Percentiles rank a stretch among this genome's conserved stretches.
These are phyloP conservation scores for Leccinum variicolor DNA, from an alignment of 768 basidiomycete species.

Conservation along the genomic window DNA sequence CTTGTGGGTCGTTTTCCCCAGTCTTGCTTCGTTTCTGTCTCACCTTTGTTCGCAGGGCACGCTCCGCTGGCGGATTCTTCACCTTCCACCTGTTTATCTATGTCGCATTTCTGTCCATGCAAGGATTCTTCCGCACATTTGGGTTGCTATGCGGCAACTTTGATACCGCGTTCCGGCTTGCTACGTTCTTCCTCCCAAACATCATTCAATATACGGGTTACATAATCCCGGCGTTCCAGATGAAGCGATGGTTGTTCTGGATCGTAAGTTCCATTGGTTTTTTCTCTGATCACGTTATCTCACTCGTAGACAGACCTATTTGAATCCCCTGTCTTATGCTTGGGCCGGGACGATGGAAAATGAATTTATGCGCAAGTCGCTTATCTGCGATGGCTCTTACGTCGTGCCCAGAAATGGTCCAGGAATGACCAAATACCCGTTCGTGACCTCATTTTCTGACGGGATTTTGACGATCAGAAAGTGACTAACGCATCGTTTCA, in stretches of 20 bases:
- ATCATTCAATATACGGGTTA: conserved; percentile 73
- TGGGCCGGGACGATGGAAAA: conserved; percentile 83
- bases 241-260: conserved; percentile 88
- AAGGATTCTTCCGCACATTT: conserved; percentile 80
- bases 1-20: conserved; percentile 35
- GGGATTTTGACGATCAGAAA: neutral
- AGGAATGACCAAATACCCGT: conserved; percentile 60
- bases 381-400: conserved; percentile 63
- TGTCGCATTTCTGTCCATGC: conserved; percentile 65
- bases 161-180: conserved; percentile 51
- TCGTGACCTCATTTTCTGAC: conserved; percentile 22
- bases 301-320: conserved; percentile 50
- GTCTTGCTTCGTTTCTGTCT: conserved; percentile 17
- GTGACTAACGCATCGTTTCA: conserved; percentile 24
- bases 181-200: conserved; percentile 71
- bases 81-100: conserved; percentile 67
- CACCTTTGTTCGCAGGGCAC: conserved; percentile 19
- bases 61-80: conserved; percentile 43
- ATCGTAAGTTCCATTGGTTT: conserved; percentile 45
- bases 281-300: neutral
- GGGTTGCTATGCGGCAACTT: conserved; percentile 56
- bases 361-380: conserved; percentile 69
- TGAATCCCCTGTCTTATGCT: conserved; percentile 75
- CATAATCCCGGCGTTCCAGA: conserved; percentile 60
- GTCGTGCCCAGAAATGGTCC: conserved; percentile 64